phyloP scores from a whole-genome alignment of 2,329 filamentous ascomycete species.

The Tolypocladium pustulatum region DNA sequence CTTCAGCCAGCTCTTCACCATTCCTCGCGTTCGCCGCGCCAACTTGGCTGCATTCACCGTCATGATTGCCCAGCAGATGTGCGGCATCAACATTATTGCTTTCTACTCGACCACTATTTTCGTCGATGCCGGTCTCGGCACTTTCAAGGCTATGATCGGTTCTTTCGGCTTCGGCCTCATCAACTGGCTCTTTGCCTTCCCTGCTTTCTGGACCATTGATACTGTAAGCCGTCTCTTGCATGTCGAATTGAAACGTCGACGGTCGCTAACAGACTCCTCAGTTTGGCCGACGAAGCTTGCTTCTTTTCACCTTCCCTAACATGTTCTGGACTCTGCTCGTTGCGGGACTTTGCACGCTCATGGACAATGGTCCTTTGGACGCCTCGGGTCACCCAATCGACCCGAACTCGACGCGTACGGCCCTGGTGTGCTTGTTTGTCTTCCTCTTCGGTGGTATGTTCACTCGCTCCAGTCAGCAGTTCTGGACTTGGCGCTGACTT shows the following conservation, averaged over 20 bases:
- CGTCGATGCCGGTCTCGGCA: constrained; percentile 41
- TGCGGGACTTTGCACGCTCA: constrained; percentile 27
- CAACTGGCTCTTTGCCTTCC: constrained; percentile 58
- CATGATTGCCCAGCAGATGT: constrained; percentile 70
- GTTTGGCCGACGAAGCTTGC: constrained; percentile 49
- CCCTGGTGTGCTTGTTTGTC: constrained; percentile 49
- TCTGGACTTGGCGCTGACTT: background rate
- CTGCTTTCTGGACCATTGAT: constrained; percentile 56
- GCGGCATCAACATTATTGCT: constrained; percentile 58
- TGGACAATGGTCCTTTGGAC: constrained; percentile 7
- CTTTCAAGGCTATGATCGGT: constrained; percentile 40
- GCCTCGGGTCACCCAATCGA: constrained; percentile 15
- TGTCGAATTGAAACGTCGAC: background rate
- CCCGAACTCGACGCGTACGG: constrained; percentile 29
- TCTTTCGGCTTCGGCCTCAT: constrained; percentile 41
- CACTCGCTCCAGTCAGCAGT: background rate
- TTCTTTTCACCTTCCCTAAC: constrained; percentile 56
- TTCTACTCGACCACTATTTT: constrained; percentile 62
- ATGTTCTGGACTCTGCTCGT: constrained; percentile 49
- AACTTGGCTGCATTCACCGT: constrained; percentile 68
- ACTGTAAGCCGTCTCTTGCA: constrained; percentile 22
- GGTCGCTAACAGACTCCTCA: constrained; percentile 6
- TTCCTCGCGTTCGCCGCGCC: constrained; percentile 58
- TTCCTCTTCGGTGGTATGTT: constrained; percentile 47
- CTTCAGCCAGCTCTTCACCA: constrained; percentile 52